Base-by-base conservation (phyloP, 345 rosid genomes). In the Litchi chinensis region DNA sequence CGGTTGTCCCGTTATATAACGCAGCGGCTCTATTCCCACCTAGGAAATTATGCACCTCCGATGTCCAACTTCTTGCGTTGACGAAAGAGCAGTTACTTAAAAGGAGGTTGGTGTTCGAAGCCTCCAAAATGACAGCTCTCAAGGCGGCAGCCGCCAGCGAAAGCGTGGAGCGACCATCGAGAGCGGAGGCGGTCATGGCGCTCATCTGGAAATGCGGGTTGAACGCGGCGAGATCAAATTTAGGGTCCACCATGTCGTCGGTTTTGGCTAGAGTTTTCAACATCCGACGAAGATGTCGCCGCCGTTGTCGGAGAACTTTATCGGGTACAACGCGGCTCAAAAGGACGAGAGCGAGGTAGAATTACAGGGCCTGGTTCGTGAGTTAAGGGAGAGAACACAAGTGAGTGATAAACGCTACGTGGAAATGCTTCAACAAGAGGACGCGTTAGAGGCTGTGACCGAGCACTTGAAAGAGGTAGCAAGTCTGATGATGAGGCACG, bases 111-210 rank as follows among this genome's bases (percentile, higher is more conserved):
- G 77, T 84, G 0, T 84, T 84, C 41, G 65, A 76, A 0, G 65
- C 54, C 10, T 2, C 69, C 21, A 73, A 77, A 67, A 32, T 82
- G 4, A 59, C 52, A 5, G n/a, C 21, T 7, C 81, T 73, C n/a
- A 74, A 79, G 56, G 71, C 73, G 7, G 10, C 1, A 57, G 65
- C 57, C 19, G 57, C 62, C 22, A 11, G 24, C 9, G 19, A 56
- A n/a, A 12, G 43, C n/a, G 48, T 72, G 32, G 16, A 16, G 70
- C 66, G 19, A 43, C 54, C 78, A 4, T 68, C 83, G 6, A 56
- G 83, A 0, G 79, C 66, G 4, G 76, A 82, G 62, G 79, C 69
- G 3, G 87, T 82, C 75, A 54, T 76, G 0, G 85, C 81, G 9
- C 37, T 82, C 4, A 73, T 85, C 32, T 82, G 82, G 76, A 82